Percentiles rank a stretch among this genome's conserved stretches.
phyloP scores from a whole-genome alignment of 345 rosid species.

The Eucalyptus brandiana region DNA sequence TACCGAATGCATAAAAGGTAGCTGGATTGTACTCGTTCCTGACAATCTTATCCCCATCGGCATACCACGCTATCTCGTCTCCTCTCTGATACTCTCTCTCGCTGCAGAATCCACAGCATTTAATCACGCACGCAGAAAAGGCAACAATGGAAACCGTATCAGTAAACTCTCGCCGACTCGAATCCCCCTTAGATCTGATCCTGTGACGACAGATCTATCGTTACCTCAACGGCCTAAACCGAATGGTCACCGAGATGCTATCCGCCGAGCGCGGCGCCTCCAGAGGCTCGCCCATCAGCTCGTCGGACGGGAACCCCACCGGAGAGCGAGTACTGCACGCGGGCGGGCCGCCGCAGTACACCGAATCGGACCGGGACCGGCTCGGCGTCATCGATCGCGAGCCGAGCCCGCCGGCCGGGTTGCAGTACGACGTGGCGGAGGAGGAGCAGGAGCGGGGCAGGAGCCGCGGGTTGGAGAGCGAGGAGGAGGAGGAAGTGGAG shows the following conservation, averaged over 20 bases:
- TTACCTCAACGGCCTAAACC: constrained; percentile 95
- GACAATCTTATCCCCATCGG: constrained; percentile 91
- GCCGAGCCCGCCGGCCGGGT: constrained; percentile 31
- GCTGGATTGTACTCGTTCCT: constrained; percentile 83
- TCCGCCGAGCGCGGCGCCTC: constrained; percentile 61
- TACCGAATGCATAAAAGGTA: constrained; percentile 90
- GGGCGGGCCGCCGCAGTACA: constrained; percentile 9
- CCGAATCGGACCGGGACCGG: constrained; percentile 55
- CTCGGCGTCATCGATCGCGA: constrained; percentile 81
- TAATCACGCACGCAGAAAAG: background rate
- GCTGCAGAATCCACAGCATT: constrained; percentile 21
- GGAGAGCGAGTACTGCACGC: constrained; percentile 32
- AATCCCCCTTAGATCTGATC: constrained; percentile 34
- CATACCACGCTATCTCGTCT: constrained; percentile 94
- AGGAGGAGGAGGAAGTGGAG: constrained; percentile 68
- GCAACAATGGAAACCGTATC: background rate
- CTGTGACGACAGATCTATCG: constrained; percentile 33
- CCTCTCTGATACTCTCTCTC: constrained; percentile 92
- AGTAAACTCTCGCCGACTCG: background rate
- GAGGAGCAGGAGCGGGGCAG: constrained; percentile 76
- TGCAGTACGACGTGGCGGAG: constrained; percentile 43
- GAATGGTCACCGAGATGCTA: constrained; percentile 94
- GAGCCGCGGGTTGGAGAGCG: constrained; percentile 39
- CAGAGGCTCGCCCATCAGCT: constrained; percentile 52
- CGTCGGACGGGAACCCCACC: constrained; percentile 52